Percentiles rank a stretch among this genome's conserved stretches.
These are phyloP conservation scores for Colletotrichum australisinense DNA, from an alignment of 2,329 filamentous ascomycete species.

Conservation along the genomic window DNA sequence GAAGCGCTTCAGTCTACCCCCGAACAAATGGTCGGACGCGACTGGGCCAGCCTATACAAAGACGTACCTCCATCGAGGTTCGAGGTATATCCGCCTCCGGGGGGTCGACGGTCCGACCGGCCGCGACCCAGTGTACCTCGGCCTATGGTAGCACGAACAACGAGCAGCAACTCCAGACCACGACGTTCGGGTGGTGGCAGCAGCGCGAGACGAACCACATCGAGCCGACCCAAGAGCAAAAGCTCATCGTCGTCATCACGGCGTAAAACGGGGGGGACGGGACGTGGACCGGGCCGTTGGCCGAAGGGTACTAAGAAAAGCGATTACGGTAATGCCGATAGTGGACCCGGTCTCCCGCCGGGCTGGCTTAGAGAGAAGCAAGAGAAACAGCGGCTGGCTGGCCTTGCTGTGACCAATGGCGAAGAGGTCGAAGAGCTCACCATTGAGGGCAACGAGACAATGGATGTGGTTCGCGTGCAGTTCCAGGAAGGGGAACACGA, in stretches of 20 bases:
- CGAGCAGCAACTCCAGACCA: slow-evolving; percentile 50
- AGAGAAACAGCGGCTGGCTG: slow-evolving; percentile 42
- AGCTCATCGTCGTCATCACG: slow-evolving; percentile 49
- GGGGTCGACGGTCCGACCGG: slow-evolving; percentile 60
- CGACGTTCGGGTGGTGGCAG: slow-evolving; percentile 50
- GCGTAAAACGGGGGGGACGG: slow-evolving; percentile 71
- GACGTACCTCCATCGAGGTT: slow-evolving; percentile 78
- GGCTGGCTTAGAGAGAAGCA: slow-evolving; percentile 57
- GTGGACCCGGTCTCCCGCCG: slow-evolving; percentile 72
- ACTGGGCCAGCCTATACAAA: slow-evolving; percentile 62
- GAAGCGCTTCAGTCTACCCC: background rate
- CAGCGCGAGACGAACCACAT: slow-evolving; percentile 38
- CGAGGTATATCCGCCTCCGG: slow-evolving; percentile 78
- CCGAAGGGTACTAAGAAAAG: slow-evolving; percentile 77
- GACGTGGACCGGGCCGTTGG: slow-evolving; percentile 73
- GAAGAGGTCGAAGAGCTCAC: slow-evolving; percentile 1
- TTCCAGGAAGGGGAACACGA: slow-evolving; percentile 15
- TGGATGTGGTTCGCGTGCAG: slow-evolving; percentile 35
- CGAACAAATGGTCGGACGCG: background rate
- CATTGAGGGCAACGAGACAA: slow-evolving; percentile 23
- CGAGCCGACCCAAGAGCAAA: slow-evolving; percentile 55
- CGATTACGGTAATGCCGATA: slow-evolving; percentile 75
- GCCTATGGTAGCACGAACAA: slow-evolving; percentile 49
- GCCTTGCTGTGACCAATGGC: slow-evolving; percentile 37
- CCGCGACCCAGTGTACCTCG: slow-evolving; percentile 55